phyloP scores from a whole-genome alignment of 345 rosid genomes.

The Arabidopsis suecica region DNA sequence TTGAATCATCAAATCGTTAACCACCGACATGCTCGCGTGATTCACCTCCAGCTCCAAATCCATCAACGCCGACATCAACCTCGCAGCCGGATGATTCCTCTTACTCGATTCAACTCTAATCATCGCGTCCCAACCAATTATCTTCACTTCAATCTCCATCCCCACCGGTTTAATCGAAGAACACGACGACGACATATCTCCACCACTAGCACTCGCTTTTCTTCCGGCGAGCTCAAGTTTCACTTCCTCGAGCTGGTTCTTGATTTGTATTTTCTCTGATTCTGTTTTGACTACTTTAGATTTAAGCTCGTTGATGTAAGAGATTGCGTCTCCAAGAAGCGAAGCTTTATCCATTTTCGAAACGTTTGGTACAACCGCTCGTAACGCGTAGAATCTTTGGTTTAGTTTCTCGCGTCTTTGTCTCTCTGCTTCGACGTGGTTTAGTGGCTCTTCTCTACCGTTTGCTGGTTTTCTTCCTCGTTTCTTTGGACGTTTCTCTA shows the following conservation, averaged over 20 bases:
- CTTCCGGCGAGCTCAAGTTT: constrained; percentile 55
- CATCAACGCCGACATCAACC: constrained; percentile 86
- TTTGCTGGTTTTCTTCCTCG: constrained; percentile 96
- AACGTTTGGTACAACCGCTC: constrained; percentile 96
- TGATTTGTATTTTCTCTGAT: constrained; percentile 63
- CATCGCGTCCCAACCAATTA: constrained; percentile 94
- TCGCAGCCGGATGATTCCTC: constrained; percentile 93
- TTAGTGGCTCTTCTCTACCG: constrained; percentile 94
- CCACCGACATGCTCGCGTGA: constrained; percentile 94
- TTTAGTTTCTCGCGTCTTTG: constrained; percentile 98
- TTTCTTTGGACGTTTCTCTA: constrained; percentile 86
- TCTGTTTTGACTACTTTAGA: constrained; percentile 63
- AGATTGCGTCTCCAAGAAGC: constrained; percentile 85
- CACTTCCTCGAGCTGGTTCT: constrained; percentile 66
- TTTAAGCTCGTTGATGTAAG: constrained; percentile 86
- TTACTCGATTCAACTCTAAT: constrained; percentile 77
- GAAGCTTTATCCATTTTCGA: constrained; percentile 99
- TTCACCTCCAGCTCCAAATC: constrained; percentile 90
- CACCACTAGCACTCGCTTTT: constrained; percentile 28
- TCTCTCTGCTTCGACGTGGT: constrained; percentile 98
- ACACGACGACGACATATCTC: constrained; percentile 23
- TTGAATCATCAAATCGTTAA: constrained; percentile 96
- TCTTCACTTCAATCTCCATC: constrained; percentile 88
- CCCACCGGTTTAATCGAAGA: constrained; percentile 52
- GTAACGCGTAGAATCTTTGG: constrained; percentile 86